Conservation (phyloP, 176 grass and related monocot species). For the Oropetium thomaeum region DNA sequence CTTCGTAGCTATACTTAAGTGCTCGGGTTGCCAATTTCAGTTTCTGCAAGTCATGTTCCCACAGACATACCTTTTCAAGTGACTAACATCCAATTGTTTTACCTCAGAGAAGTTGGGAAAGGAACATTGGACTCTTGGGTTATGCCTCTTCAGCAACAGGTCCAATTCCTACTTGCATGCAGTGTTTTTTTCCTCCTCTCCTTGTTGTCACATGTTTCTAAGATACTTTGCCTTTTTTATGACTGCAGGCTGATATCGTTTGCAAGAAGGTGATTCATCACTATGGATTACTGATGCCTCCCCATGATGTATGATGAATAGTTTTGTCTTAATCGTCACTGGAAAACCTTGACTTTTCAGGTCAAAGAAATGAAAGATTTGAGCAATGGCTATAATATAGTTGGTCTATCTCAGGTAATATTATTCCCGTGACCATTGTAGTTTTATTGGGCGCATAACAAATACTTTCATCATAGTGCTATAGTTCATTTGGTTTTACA, state of each 20-base stretch:
- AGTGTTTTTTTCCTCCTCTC: not conserved
- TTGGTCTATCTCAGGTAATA: slow-evolving; percentile 89
- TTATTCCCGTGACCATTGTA: slow-evolving; percentile 4
- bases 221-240: not conserved
- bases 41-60: not conserved
- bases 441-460: not conserved
- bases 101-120: slow-evolving; percentile 68
- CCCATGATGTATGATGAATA: not conserved
- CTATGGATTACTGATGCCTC: not conserved
- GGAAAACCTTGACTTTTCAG: slow-evolving; percentile 40
- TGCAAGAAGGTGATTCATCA: slow-evolving; percentile 68
- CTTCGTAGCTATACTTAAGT: not conserved
- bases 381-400: slow-evolving; percentile 68
- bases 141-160: slow-evolving; percentile 81
- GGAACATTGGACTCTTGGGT: slow-evolving; percentile 84
- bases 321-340: not conserved
- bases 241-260: slow-evolving; percentile 65
- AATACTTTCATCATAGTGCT: not conserved
- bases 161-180: not conserved
- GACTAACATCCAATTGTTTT: not conserved
- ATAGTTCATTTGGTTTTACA: not conserved
- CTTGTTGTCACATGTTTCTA: not conserved
- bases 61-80: not conserved
- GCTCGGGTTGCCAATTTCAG: not conserved
- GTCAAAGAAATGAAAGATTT: slow-evolving; percentile 81